Evolutionary conservation across 78 protist species (phyloP).

Genomic region (slime mould (Dictyostelium discoideum)): dicty_2.7 NC_007089.4:4224501-4225000

Average conservation of each 20-base stretch:
- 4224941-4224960: slow-evolving; percentile 70
- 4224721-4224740: slow-evolving; percentile 2
- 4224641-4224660: slow-evolving; percentile 77
- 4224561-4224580: slow-evolving; percentile 27
- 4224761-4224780: slow-evolving; percentile 75
- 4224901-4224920: slow-evolving; percentile 81
- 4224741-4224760: slow-evolving; percentile 42
- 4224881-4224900: slow-evolving; percentile 71
- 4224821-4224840: slow-evolving; percentile 80
- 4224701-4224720: slow-evolving; percentile 7
- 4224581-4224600: slow-evolving; percentile 70
- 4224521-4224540: slow-evolving; percentile 66
- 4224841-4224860: slow-evolving; percentile 84
- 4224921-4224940: slow-evolving; percentile 36
- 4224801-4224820: slow-evolving; percentile 49
- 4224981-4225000: slow-evolving; percentile 33
- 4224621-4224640: slow-evolving; percentile 73
- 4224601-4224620: slow-evolving; percentile 78
- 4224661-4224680: slow-evolving; percentile 66
- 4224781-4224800: slow-evolving; percentile 52
- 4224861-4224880: slow-evolving; percentile 77
- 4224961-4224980: slow-evolving; percentile 32
- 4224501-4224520: slow-evolving; percentile 64
- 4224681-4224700: slow-evolving; percentile 24
- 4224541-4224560: slow-evolving; percentile 67